Conservation (phyloP, 1,139 yeast genomes). For the Debaryomyces nepalensis region DNA sequence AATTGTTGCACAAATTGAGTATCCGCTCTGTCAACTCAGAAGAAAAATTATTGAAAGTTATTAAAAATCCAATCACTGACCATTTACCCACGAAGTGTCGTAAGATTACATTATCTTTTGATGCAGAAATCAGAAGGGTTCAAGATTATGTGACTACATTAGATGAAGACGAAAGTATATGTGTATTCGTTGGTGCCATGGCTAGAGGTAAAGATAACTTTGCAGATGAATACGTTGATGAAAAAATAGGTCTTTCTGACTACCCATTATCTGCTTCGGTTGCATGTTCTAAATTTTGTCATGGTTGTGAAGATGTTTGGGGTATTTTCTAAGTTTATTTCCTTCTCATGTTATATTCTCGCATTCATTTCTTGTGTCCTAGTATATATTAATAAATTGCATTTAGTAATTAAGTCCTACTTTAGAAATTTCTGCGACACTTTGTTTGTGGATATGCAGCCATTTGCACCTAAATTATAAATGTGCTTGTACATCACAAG, state of each 20-base stretch:
- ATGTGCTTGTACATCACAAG: neutral
- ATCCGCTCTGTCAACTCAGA: slow-evolving; percentile 94
- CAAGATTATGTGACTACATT: slow-evolving; percentile 84
- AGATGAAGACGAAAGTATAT: slow-evolving; percentile 88
- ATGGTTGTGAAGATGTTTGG: slow-evolving; percentile 99
- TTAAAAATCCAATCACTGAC: slow-evolving; percentile 95
- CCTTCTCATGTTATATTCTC: slow-evolving; percentile 5
- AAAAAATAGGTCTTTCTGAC: slow-evolving; percentile 92
- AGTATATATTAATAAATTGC: slow-evolving; percentile 9
- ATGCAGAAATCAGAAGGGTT: slow-evolving; percentile 84
- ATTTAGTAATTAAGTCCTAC: slow-evolving; percentile 6
- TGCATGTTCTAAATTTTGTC: slow-evolving; percentile 97
- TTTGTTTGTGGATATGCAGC: slow-evolving; percentile 6
- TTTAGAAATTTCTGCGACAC: slow-evolving; percentile 9
- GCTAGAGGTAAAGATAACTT: slow-evolving; percentile 97
- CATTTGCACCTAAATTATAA: slow-evolving; percentile 8
- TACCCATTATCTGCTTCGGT: slow-evolving; percentile 97
- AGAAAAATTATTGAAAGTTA: slow-evolving; percentile 89
- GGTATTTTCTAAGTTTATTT: slow-evolving; percentile 51
- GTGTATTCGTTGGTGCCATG: slow-evolving; percentile 99
- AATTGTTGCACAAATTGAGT: slow-evolving; percentile 85
- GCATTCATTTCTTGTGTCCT: slow-evolving; percentile 13
- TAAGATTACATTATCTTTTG: slow-evolving; percentile 91
- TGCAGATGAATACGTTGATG: slow-evolving; percentile 97
- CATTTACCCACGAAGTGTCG: slow-evolving; percentile 96